phyloP scores from a whole-genome alignment of 1,284 basidiomycete genomes.

The Schizophyllum amplum region DNA sequence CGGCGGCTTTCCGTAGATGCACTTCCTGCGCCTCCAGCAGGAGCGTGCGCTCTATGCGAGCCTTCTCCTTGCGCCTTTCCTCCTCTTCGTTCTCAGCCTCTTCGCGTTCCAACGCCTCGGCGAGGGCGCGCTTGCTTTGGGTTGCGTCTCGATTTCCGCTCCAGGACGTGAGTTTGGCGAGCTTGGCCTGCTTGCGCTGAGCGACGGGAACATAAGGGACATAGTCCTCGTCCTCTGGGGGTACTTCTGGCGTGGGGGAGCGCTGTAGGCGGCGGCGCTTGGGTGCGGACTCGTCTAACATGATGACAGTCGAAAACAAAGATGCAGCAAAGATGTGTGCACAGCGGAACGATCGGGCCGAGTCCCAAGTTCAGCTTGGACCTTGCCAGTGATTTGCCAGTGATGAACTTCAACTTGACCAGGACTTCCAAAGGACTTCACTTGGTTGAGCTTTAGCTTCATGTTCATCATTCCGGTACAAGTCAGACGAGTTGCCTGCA shows the following conservation, averaged over 20 bases:
- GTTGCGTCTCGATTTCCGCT: slow-evolving; percentile 19
- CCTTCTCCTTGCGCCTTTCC: slow-evolving; percentile 63
- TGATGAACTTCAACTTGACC: too few relatives aligned
- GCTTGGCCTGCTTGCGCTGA: slow-evolving; percentile 74
- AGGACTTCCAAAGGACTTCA: too few relatives aligned
- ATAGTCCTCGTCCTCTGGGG: slow-evolving; percentile 61
- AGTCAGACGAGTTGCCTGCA: too few relatives aligned
- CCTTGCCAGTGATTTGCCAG: too few relatives aligned
- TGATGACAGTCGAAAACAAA: too few relatives aligned
- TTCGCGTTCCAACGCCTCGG: slow-evolving; percentile 59
- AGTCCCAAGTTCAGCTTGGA: too few relatives aligned
- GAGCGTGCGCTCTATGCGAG: slow-evolving; percentile 76
- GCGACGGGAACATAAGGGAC: slow-evolving; percentile 86
- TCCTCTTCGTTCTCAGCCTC: slow-evolving; percentile 67
- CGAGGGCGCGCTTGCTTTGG: slow-evolving; percentile 26
- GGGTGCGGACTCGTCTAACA: slow-evolving; percentile 17
- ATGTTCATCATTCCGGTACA: too few relatives aligned
- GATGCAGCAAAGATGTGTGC: too few relatives aligned
- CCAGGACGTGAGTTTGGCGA: slow-evolving; percentile 64
- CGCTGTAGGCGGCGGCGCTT: slow-evolving; percentile 44
- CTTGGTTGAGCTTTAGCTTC: too few relatives aligned
- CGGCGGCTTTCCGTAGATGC: slow-evolving; percentile 69
- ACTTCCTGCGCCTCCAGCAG: slow-evolving; percentile 91
- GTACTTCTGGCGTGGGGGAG: slow-evolving; percentile 54
- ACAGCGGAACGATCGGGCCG: too few relatives aligned